Conservation (phyloP, 257 asterid genomes). For the Paulownia fortunei region DNA sequence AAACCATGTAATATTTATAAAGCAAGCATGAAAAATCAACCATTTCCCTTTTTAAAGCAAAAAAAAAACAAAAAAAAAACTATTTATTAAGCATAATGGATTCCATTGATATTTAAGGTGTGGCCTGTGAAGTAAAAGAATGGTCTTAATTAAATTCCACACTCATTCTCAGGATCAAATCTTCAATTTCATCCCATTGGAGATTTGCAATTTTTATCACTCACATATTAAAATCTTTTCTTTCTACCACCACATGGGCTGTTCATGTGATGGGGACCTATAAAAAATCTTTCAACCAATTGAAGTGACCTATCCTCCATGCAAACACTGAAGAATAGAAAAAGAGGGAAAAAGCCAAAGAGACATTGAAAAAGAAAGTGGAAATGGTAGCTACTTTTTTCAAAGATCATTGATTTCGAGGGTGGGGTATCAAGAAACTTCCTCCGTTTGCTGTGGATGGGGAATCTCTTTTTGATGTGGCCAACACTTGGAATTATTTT, state of each 20-base stretch:
- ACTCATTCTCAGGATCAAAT: background rate
- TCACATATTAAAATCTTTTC: background rate
- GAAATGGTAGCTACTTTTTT: background rate
- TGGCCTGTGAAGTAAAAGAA: background rate
- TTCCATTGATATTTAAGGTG: background rate
- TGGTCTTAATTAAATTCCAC: background rate
- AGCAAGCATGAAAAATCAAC: too few species aligned
- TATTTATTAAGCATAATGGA: too few species aligned
- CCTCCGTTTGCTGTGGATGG: slow-evolving; percentile 40
- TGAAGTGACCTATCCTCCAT: slow-evolving; percentile 28
- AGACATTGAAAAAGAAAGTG: background rate
- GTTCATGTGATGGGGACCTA: slow-evolving; percentile 30
- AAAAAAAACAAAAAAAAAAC: too few species aligned
- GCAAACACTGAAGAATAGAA: background rate
- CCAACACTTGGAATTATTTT: background rate
- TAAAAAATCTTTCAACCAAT: background rate
- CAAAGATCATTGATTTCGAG: background rate
- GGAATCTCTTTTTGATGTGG: slow-evolving; percentile 21
- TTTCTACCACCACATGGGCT: slow-evolving; percentile 34
- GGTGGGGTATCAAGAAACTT: slow-evolving; percentile 47
- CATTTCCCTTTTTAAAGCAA: too few species aligned
- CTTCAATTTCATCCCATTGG: background rate
- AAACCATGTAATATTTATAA: too few species aligned
- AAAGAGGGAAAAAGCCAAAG: background rate
- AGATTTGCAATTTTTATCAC: too few species aligned